phyloP scores from a whole-genome alignment of 1,139 yeast species.

The Candida sp. region DNA sequence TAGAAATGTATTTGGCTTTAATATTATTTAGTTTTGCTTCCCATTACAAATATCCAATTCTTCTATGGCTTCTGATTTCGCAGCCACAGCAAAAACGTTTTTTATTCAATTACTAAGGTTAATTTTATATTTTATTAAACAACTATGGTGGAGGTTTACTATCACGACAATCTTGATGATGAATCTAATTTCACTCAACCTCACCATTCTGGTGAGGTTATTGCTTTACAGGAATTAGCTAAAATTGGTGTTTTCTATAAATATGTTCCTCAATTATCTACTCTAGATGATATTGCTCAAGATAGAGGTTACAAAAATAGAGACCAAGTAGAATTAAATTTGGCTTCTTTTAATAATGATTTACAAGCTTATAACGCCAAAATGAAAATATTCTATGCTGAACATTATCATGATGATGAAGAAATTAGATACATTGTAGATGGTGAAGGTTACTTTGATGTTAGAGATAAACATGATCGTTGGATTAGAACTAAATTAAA shows the following conservation, averaged over 20 bases:
- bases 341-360: constrained; percentile 62
- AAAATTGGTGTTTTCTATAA: constrained; percentile 71
- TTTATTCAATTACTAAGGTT: too few species aligned
- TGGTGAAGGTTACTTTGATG: constrained; percentile 93
- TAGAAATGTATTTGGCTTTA: too few species aligned
- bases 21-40: too few species aligned
- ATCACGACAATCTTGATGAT: constrained; percentile 64
- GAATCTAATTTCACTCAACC: constrained; percentile 65
- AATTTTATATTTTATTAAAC: too few species aligned
- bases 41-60: too few species aligned
- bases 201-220: constrained; percentile 68
- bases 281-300: constrained; percentile 64
- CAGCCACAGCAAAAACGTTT: neutral
- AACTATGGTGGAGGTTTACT: constrained; percentile 54
- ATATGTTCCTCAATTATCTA: constrained; percentile 47
- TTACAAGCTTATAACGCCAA: constrained; percentile 58
- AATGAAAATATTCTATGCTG: constrained; percentile 70
- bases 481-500: constrained; percentile 78
- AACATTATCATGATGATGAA: constrained; percentile 96
- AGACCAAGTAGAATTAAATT: constrained; percentile 64
- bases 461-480: constrained; percentile 60
- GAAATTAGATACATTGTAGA: constrained; percentile 88
- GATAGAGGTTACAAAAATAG: constrained; percentile 77
- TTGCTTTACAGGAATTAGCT: constrained; percentile 47
- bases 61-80: too few species aligned